Conservation (phyloP, 1,139 yeast species). For the Yamadazyma jaroonii region DNA sequence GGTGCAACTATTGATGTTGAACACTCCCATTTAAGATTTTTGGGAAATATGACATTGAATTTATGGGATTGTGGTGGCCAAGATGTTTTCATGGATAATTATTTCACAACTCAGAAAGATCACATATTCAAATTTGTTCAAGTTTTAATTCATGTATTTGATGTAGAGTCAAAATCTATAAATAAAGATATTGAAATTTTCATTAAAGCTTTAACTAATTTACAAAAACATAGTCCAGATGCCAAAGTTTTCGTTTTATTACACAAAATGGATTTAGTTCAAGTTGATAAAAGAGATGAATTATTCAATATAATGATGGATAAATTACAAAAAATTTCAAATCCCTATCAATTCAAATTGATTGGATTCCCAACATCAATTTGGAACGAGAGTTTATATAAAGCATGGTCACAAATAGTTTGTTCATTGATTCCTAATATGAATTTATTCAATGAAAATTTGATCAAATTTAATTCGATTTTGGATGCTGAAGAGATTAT, state of each 20-base stretch:
- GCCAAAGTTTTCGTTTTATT: constrained; percentile 89
- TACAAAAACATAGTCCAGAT: constrained; percentile 82
- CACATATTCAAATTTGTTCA: constrained; percentile 95
- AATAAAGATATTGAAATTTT: constrained; percentile 93
- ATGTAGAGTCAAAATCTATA: constrained; percentile 89
- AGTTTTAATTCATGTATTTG: constrained; percentile 95
- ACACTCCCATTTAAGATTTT: constrained; percentile 86
- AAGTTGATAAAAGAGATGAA: constrained; percentile 80
- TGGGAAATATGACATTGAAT: constrained; percentile 93
- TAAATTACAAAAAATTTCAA: constrained; percentile 72
- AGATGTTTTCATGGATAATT: constrained; percentile 94
- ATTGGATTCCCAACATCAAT: constrained; percentile 95
- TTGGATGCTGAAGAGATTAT: constrained; percentile 89
- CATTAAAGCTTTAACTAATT: constrained; percentile 74
- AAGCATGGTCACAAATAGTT: constrained; percentile 96
- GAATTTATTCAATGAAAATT: constrained; percentile 71
- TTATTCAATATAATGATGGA: constrained; percentile 82
- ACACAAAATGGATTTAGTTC: constrained; percentile 96
- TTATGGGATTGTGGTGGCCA: constrained; percentile 99
- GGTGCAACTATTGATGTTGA: constrained; percentile 99
- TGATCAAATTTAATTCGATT: constrained; percentile 69
- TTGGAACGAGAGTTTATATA: constrained; percentile 95
- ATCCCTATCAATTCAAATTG: constrained; percentile 72
- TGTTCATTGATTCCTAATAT: constrained; percentile 94
- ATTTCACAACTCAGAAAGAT: constrained; percentile 81